Conservation (phyloP, 2,329 filamentous ascomycete genomes). For the Monosporascus cannonballus region DNA sequence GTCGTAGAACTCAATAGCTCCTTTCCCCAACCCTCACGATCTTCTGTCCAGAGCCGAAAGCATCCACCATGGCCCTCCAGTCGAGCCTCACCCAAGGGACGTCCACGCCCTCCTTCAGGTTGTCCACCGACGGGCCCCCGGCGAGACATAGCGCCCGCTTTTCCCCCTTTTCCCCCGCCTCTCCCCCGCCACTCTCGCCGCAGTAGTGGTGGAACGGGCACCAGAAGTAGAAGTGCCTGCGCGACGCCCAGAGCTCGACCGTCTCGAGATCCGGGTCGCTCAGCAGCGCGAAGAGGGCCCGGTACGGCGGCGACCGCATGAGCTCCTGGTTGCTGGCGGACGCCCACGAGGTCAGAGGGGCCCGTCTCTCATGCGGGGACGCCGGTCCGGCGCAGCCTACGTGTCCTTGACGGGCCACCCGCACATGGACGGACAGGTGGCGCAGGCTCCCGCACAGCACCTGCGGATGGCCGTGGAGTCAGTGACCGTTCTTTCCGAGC, state of each 20-base stretch:
- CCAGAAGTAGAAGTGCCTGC: slow-evolving; percentile 31
- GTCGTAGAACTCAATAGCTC: slow-evolving; percentile 4
- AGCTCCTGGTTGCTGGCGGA: slow-evolving; percentile 9
- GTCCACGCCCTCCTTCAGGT: too few relatives aligned
- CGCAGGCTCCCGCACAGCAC: slow-evolving; percentile 20
- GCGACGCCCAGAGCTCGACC: slow-evolving; percentile 31
- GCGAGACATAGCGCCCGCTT: too few relatives aligned
- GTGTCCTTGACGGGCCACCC: too few relatives aligned
- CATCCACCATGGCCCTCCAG: slow-evolving; percentile 11
- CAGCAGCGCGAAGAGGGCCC: slow-evolving; percentile 34
- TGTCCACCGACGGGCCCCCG: too few relatives aligned
- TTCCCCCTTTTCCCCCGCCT: background rate
- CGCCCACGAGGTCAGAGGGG: slow-evolving; percentile 2
- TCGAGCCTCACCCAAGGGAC: slow-evolving; percentile 9
- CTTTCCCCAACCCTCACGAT: slow-evolving; percentile 15
- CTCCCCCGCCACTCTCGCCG: slow-evolving; percentile 4
- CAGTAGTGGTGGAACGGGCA: slow-evolving; percentile 33
- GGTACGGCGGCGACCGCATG: slow-evolving; percentile 22
- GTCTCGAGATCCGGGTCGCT: slow-evolving; percentile 38
- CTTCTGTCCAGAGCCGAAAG: slow-evolving; percentile 10
- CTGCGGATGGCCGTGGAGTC: too few relatives aligned
- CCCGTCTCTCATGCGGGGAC: too few relatives aligned
- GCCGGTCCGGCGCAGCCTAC: slow-evolving; percentile 14
- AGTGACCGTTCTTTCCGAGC: too few relatives aligned
- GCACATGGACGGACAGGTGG: slow-evolving; percentile 5